These are phyloP conservation scores for Kwoniella europaea DNA, from an alignment of 768 basidiomycete genomes.

Conservation along the genomic window DNA sequence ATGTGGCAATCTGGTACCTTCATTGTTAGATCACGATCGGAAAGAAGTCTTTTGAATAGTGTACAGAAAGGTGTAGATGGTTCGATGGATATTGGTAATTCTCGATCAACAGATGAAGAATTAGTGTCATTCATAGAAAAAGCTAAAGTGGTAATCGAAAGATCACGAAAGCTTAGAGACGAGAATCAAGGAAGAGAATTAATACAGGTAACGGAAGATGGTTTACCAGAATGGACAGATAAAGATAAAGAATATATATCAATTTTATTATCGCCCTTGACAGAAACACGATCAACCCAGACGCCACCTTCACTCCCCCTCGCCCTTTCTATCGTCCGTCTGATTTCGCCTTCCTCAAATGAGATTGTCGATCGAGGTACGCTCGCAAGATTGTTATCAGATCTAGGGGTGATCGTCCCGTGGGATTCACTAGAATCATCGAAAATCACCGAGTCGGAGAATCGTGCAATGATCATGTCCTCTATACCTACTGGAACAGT, in stretches of 20 bases:
- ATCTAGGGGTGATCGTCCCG: conserved; percentile 75
- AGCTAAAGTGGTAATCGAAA: conserved; percentile 31
- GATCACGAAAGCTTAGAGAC: conserved; percentile 10
- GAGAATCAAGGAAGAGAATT: conserved; percentile 10
- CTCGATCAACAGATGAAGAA: not conserved
- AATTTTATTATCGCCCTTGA: conserved; percentile 48
- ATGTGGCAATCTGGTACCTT: conserved; percentile 46
- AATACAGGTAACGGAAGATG: conserved; percentile 1
- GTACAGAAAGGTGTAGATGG: conserved; percentile 29
- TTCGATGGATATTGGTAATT: conserved; percentile 14
- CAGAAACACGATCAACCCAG: conserved; percentile 61
- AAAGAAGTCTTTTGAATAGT: conserved; percentile 24
- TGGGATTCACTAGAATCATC: conserved; percentile 73
- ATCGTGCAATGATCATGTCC: conserved; percentile 20
- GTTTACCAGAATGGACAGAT: conserved; percentile 21
- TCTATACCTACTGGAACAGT: conserved; percentile 8
- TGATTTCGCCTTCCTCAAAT: conserved; percentile 59
- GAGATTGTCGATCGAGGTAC: conserved; percentile 55
- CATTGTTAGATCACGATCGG: conserved; percentile 37
- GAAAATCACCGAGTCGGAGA: conserved; percentile 28
- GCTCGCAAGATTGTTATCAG: conserved; percentile 63
- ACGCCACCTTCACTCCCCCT: conserved; percentile 68
- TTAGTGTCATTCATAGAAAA: conserved; percentile 46
- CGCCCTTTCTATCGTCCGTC: conserved; percentile 67
- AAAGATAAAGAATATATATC: conserved; percentile 42